phyloP scores from a whole-genome alignment of 2,329 filamentous ascomycete genomes.

The Endothia cerciana region DNA sequence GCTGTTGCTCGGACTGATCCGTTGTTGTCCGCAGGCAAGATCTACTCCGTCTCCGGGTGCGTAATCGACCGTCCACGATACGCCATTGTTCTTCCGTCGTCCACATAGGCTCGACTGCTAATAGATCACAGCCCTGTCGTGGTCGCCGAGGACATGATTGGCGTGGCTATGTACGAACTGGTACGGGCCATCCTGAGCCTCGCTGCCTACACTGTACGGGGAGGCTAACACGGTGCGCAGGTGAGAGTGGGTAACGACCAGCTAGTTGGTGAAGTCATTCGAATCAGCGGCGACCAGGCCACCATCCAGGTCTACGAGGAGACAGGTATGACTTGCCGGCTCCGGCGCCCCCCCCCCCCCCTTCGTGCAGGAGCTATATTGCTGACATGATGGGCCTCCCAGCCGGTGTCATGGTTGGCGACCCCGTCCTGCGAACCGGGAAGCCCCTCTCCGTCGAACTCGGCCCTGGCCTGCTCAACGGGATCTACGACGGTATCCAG shows the following conservation, averaged over 20 bases:
- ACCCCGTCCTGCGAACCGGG: constrained; percentile 86
- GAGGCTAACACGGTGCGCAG: constrained; percentile 46
- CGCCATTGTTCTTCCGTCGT: no score
- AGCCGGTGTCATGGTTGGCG: constrained; percentile 95
- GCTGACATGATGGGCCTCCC: constrained; percentile 32
- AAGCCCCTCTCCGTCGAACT: constrained; percentile 98
- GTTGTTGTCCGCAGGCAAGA: constrained; percentile 53
- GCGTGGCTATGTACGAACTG: constrained; percentile 99
- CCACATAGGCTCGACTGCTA: constrained; percentile 35
- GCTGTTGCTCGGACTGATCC: constrained; percentile 17
- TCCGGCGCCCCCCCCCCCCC: not conserved
- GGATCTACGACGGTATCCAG: constrained; percentile 99
- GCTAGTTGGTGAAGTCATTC: constrained; percentile 96
- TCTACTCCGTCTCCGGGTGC: constrained; percentile 66
- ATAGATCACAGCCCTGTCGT: constrained; percentile 75
- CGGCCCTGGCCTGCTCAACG: constrained; percentile 95
- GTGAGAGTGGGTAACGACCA: constrained; percentile 91
- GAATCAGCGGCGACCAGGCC: constrained; percentile 92
- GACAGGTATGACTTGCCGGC: constrained; percentile 67
- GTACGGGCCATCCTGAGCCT: constrained; percentile 52
- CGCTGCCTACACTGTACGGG: not conserved
- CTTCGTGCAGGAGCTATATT: not conserved
- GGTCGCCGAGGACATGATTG: constrained; percentile 96
- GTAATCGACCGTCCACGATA: constrained; percentile 38
- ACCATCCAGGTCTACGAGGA: constrained; percentile 99